These are phyloP conservation scores for Amylocystis lapponica DNA, from an alignment of 768 basidiomycete genomes.

Conservation along the genomic window DNA sequence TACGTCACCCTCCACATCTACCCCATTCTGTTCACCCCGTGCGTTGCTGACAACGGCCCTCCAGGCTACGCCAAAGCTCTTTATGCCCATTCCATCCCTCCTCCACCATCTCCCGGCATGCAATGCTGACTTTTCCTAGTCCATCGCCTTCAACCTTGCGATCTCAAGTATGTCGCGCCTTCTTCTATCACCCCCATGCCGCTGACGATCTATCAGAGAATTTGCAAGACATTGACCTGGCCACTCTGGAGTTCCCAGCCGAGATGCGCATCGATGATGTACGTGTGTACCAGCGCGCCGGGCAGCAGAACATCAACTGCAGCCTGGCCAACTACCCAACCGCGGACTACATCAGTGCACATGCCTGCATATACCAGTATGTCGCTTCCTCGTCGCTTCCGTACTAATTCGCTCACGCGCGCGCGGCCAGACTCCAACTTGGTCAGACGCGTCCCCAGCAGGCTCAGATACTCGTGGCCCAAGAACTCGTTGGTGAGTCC, in stretches of 20 bases:
- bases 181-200: not conserved
- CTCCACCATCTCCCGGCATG: no score
- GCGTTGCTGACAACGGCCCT: no score
- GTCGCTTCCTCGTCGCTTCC: constrained; percentile 30
- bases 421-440: constrained; percentile 24
- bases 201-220: no score
- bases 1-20: no score
- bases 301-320: constrained; percentile 57
- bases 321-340: constrained; percentile 63
- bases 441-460: constrained; percentile 16
- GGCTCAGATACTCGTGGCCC: constrained; percentile 29
- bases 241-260: constrained; percentile 61
- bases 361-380: constrained; percentile 51
- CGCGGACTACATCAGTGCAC: constrained; percentile 53
- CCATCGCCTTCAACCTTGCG: constrained; percentile 58
- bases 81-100: no score
- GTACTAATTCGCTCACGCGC: no score
- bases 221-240: constrained; percentile 57
- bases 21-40: no score
- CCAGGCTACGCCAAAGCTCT: no score
- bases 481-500: constrained; percentile 24
- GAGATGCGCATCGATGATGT: constrained; percentile 74
- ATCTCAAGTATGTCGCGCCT: constrained; percentile 41
- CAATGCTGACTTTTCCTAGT: constrained; percentile 23
- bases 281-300: constrained; percentile 72